Percentiles rank a stretch among this genome's conserved stretches.
phyloP scores from a whole-genome alignment of 164 flowering plant species.

The Saururus chinensis region DNA sequence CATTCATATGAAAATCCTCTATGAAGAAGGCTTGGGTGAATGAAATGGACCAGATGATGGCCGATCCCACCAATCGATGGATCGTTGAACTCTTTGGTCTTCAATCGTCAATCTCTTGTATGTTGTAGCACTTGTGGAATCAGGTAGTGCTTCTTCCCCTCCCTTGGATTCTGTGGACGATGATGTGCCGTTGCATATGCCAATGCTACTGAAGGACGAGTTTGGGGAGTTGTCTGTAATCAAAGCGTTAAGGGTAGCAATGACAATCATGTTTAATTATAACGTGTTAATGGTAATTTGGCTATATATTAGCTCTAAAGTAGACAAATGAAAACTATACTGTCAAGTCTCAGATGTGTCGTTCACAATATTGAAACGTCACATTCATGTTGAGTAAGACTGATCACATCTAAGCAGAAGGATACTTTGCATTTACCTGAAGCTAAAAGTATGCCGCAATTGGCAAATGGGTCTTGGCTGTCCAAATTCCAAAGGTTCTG shows the following conservation, averaged over 20 bases:
- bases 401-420: not conserved
- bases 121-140: slow-evolving; percentile 4
- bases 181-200: not conserved
- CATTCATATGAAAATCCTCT: not conserved
- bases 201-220: slow-evolving; percentile 2
- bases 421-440: not conserved
- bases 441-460: slow-evolving; percentile 1
- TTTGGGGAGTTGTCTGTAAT: slow-evolving; percentile 7
- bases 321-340: not conserved
- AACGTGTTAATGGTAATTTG: not conserved
- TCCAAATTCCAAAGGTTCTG: slow-evolving; percentile 10
- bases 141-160: not conserved
- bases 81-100: slow-evolving; percentile 1
- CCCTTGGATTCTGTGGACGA: not conserved
- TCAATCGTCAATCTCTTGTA: slow-evolving; percentile 3
- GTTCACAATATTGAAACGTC: too few species aligned
- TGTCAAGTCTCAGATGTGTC: too few species aligned
- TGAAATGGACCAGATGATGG: not conserved
- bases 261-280: not conserved
- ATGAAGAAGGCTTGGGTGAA: not conserved
- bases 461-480: slow-evolving; percentile 5
- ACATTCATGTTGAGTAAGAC: not conserved
- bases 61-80: not conserved
- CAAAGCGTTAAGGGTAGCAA: not conserved
- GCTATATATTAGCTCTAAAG: not conserved